Evolutionary conservation across 2,329 filamentous ascomycete species (phyloP), one percentile per base, ranked within the genome.

Genomic region (Venturia asperata): DNA sequence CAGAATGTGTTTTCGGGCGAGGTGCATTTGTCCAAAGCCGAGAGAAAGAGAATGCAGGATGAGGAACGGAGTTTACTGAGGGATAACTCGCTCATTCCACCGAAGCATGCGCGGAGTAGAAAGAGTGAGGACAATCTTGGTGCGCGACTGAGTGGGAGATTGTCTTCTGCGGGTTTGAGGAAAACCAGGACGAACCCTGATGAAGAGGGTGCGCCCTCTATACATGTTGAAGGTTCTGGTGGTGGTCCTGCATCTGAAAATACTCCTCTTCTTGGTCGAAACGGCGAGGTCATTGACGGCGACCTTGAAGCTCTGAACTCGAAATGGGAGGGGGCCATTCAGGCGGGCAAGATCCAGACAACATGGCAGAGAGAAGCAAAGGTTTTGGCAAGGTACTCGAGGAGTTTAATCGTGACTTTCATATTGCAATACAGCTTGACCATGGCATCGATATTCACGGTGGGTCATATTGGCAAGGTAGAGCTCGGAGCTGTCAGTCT

Each of bases 281-380:
- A 68, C 24, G 56, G 37, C 17, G 67, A 68, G 27, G 65, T 66
- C 45, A 41, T 61, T 47, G 47, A 30, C 9, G 83, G 85, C 52
- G 80, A 83, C 62, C 80, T 92, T 62, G 85, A 88, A 19, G 27
- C 15, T 37, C 69, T 82, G 86, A 70, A 37, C 37, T 34, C 27
- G 52, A 88, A 90, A 72, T 96, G 91, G 91, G 88, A 93, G 68
- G 89, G 92, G 67, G 93, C 92, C 0, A 89, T 97, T 13, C 83
- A 85, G 0, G 84, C 88, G 0, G 91, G 92, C 13, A 84, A 86
- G 72, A 92, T 97, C 69, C 87, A 88, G 64, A 97, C 92, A 5
- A 95, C 91, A 5, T 97, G 92, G 92, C 87, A 89, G 75, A 86
- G 92, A 68, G 93, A 97, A 79, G 82, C 89, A 52, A 92, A 92